Percentiles rank a stretch among this genome's conserved stretches.
These are phyloP conservation scores for Ustilago esculenta DNA, from an alignment of 1,284 basidiomycete genomes.

Conservation along the genomic window DNA sequence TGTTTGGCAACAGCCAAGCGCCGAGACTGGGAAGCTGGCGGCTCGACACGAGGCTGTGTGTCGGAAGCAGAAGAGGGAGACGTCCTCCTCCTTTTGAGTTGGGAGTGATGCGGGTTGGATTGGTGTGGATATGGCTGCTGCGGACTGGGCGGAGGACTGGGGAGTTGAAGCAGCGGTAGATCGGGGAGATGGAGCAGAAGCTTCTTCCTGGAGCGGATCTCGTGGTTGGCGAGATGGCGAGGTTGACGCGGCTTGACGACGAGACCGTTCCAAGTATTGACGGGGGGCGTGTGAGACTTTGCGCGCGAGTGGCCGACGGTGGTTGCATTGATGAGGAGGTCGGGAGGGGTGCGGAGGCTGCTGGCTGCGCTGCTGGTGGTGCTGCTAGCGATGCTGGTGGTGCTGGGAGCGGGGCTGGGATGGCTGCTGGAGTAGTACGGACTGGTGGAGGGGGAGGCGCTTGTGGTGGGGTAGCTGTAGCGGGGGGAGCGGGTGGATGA, in stretches of 20 bases:
- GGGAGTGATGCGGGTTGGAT: too few species aligned
- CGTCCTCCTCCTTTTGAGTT: too few species aligned
- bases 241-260: conserved; percentile 10
- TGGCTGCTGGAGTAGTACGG: conserved; percentile 32
- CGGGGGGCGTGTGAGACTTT: conserved; percentile 1
- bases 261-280: conserved; percentile 39
- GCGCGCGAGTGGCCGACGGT: conserved; percentile 7
- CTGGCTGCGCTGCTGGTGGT: neutral
- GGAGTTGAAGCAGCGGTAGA: conserved; percentile 1
- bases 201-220: conserved; percentile 19
- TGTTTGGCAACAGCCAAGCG: too few species aligned
- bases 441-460: conserved; percentile 17
- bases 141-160: conserved; percentile 33
- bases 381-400: neutral
- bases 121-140: neutral
- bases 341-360: conserved; percentile 52
- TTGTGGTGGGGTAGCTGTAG: conserved; percentile 1
- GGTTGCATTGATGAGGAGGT: conserved; percentile 48
- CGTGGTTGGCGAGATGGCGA: conserved; percentile 1
- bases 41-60: too few species aligned
- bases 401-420: conserved; percentile 18
- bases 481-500: neutral
- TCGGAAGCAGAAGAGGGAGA: too few species aligned
- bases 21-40: too few species aligned
- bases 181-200: conserved; percentile 5